Evolutionary conservation across 1,139 yeast species (phyloP), one percentile per base, ranked within the genome.

Genomic region (Magnusiomyces ingens): DNA sequence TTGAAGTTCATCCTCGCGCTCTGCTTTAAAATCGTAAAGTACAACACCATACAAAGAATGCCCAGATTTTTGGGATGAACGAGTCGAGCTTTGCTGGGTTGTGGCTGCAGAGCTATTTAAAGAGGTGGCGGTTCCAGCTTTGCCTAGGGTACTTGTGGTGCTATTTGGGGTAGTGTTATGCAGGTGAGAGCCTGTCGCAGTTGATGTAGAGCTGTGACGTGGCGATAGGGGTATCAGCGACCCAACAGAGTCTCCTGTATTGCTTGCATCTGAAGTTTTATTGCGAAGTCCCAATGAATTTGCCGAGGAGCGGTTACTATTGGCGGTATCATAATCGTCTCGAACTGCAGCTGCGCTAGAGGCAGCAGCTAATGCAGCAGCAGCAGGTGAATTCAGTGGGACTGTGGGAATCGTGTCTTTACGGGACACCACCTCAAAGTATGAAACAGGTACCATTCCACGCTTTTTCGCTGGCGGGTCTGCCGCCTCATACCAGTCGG

Each of bases 391-490:
- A 43, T 50, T 45, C n/a, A 69, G 61, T 2, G 71, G 66, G 10
- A 68, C 65, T 12, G 72, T 56, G 73, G 80, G 58, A 77, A 76
- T 48, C 76, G 76, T 57, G 43, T 68, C 72, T 52, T 67, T 70
- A 58, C 88, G 77, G 59, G 82, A 83, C 60, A 90, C 83, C 17
- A 82, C 84, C 69, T 90, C 95, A 68, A 93, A 93, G 68, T 85
- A 85, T 26, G 82, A 73, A 49, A 82, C 82, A 2, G 98, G 98
- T 1, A 93, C 98, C 80, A 87, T 81, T 0, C 99, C 99, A 54
- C 80, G 77, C 32, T 78, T 71, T 60, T 84, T 81, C 15, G 86
- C 79, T 56, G 87, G 81, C 13, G 98, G 98, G 67, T 91, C 91
- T 52, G 83, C 81, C 2, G 96, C 98, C 64, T 89, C 93, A 64